Evolutionary conservation across 441 rosid genomes (phyloP).

Genomic region (Geranium incanum): DNA sequence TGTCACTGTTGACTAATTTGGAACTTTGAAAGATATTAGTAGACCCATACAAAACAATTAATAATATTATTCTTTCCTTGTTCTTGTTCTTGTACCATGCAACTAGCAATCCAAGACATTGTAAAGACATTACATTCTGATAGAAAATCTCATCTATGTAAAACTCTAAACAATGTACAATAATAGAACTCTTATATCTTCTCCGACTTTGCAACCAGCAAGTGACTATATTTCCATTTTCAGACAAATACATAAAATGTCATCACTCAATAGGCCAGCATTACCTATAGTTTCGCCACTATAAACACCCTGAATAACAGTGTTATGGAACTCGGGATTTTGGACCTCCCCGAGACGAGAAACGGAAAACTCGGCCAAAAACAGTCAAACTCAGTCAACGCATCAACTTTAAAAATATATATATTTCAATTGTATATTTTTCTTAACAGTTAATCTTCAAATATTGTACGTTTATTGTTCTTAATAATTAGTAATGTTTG

Average conservation of each 20-base stretch:
- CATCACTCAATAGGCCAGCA: conserved; percentile 1
- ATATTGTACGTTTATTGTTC: too few relatives aligned
- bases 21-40: conserved; percentile 1
- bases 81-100: neutral
- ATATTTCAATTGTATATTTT: too few relatives aligned
- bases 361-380: too few relatives aligned
- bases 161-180: neutral
- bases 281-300: neutral
- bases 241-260: neutral
- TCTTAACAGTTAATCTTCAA: too few relatives aligned
- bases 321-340: too few relatives aligned
- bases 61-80: neutral
- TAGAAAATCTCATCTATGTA: neutral
- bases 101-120: neutral
- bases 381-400: too few relatives aligned
- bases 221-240: neutral
- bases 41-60: neutral
- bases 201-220: neutral
- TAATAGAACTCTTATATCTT: neutral
- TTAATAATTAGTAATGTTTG: too few relatives aligned
- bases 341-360: too few relatives aligned
- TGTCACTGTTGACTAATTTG: neutral
- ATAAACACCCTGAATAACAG: neutral
- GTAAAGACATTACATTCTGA: neutral
- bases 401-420: too few relatives aligned